A percentile compares a stretch with the other conserved stretches of the same genome.
phyloP scores from a whole-genome alignment of 495 filamentous ascomycete species.

The Amphirosellinia nigrospora region DNA sequence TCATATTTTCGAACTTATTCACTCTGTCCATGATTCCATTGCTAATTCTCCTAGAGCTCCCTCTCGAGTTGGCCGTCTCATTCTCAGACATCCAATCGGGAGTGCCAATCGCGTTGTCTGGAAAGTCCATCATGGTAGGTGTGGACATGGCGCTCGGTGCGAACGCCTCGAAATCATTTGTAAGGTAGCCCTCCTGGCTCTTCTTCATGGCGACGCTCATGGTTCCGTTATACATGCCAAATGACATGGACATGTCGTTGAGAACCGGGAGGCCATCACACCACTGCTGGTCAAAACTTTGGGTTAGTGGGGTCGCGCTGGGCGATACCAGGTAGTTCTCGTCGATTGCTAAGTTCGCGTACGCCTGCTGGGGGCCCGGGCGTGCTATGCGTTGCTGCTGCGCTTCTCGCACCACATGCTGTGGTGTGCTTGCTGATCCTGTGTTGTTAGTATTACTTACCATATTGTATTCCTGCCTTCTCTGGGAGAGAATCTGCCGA shows the following conservation, averaged over 20 bases:
- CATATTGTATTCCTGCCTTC: slow-evolving; percentile 57
- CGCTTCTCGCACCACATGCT: slow-evolving; percentile 72
- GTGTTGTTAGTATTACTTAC: slow-evolving; percentile 67
- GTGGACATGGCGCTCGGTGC: slow-evolving; percentile 50
- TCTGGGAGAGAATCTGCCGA: slow-evolving; percentile 54
- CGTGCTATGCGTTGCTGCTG: slow-evolving; percentile 74
- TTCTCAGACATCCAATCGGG: slow-evolving; percentile 55
- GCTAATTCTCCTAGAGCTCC: slow-evolving; percentile 55
- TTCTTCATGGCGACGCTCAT: slow-evolving; percentile 52
- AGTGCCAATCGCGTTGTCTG: slow-evolving; percentile 46
- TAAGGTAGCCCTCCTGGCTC: slow-evolving; percentile 46
- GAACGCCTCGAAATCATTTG: slow-evolving; percentile 50
- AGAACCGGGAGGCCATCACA: slow-evolving; percentile 40
- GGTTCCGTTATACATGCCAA: slow-evolving; percentile 49
- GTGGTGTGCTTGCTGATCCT: slow-evolving; percentile 61
- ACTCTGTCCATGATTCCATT: slow-evolving; percentile 60
- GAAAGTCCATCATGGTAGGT: slow-evolving; percentile 53
- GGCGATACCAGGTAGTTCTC: slow-evolving; percentile 55
- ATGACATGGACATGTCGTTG: slow-evolving; percentile 42
- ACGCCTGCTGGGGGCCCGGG: slow-evolving; percentile 58
- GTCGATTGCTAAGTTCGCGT: slow-evolving; percentile 44
- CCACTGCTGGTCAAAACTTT: slow-evolving; percentile 46
- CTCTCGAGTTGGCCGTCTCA: slow-evolving; percentile 45
- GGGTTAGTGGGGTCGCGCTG: slow-evolving; percentile 51
- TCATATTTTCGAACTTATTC: slow-evolving; percentile 56